A percentile compares a stretch with the other conserved stretches of the same genome.
Conservation (phyloP, 768 basidiomycete species). For the Suillus sp. region DNA sequence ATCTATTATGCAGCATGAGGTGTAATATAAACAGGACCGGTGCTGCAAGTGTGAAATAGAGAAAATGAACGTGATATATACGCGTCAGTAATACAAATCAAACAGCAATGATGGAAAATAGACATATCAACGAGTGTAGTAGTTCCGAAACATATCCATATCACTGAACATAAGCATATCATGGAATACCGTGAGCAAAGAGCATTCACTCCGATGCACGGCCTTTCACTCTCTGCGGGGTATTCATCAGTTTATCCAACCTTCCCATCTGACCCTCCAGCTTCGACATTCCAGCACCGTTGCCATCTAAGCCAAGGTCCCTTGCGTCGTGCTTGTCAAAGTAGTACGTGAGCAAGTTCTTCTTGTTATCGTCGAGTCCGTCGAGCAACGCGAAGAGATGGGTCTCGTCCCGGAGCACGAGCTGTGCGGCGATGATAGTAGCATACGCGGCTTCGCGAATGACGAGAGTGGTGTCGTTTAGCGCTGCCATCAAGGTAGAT, state of each 20-base stretch:
- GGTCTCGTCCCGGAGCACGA: slow-evolving; percentile 80
- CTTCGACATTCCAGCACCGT: slow-evolving; percentile 59
- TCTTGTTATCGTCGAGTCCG: slow-evolving; percentile 86
- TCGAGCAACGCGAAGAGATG: slow-evolving; percentile 81
- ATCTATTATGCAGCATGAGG: neutral
- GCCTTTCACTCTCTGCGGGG: slow-evolving; percentile 53
- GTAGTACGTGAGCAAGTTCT: slow-evolving; percentile 85
- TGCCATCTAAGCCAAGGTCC: slow-evolving; percentile 41
- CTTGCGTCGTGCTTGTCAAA: slow-evolving; percentile 87
- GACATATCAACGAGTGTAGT: neutral
- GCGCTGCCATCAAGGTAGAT: slow-evolving; percentile 64
- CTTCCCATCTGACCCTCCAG: slow-evolving; percentile 81
- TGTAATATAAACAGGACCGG: slow-evolving; percentile 1
- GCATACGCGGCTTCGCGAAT: slow-evolving; percentile 84
- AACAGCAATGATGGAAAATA: slow-evolving; percentile 1
- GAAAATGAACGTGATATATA: slow-evolving; percentile 15
- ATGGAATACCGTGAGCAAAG: neutral
- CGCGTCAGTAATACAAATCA: slow-evolving; percentile 9
- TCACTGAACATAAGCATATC: neutral
- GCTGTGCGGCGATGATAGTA: slow-evolving; percentile 80
- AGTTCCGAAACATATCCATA: neutral
- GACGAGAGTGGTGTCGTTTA: slow-evolving; percentile 76
- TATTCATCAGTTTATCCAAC: slow-evolving; percentile 77
- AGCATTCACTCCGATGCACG: slow-evolving; percentile 18
- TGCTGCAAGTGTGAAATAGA: neutral